Percentiles rank a stretch among this genome's conserved stretches.
These are phyloP conservation scores for Dionaea muscipula DNA, from an alignment of 179 eudicot genomes.

Conservation along the genomic window DNA sequence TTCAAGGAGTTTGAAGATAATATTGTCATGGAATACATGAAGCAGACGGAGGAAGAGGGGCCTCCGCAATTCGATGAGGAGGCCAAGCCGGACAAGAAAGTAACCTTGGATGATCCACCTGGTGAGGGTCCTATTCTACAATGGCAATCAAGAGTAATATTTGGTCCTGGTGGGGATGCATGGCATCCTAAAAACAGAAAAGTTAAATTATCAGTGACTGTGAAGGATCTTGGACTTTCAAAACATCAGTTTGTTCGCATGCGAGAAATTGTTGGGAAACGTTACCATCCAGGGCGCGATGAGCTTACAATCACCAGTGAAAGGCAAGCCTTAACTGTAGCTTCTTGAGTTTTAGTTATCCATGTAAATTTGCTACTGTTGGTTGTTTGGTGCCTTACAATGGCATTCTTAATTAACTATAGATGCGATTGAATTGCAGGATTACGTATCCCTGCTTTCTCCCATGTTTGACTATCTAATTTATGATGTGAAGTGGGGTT, in stretches of 20 bases:
- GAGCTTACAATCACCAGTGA: conserved; percentile 91
- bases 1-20: conserved; percentile 79
- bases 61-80: conserved; percentile 36
- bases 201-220: conserved; percentile 78
- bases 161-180: conserved; percentile 83
- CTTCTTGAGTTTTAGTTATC: neutral
- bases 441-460: too few relatives aligned
- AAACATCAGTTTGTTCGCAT: conserved; percentile 68
- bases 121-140: conserved; percentile 82
- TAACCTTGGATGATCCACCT: conserved; percentile 62
- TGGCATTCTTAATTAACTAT: too few relatives aligned
- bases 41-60: conserved; percentile 44
- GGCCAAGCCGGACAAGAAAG: conserved; percentile 26
- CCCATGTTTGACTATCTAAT: too few relatives aligned
- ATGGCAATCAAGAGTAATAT: conserved; percentile 73
- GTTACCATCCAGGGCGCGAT: conserved; percentile 73
- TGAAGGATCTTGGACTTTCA: conserved; percentile 86
- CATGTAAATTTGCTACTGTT: too few relatives aligned
- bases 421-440: too few relatives aligned
- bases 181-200: conserved; percentile 98
- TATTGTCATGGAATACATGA: conserved; percentile 50
- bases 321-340: conserved; percentile 33
- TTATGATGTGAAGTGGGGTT: too few relatives aligned
- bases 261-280: conserved; percentile 77
- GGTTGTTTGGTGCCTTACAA: too few relatives aligned